Percentiles rank a stretch among this genome's conserved stretches.
phyloP scores from a whole-genome alignment of 345 rosid species.

The Acer saccharum region DNA sequence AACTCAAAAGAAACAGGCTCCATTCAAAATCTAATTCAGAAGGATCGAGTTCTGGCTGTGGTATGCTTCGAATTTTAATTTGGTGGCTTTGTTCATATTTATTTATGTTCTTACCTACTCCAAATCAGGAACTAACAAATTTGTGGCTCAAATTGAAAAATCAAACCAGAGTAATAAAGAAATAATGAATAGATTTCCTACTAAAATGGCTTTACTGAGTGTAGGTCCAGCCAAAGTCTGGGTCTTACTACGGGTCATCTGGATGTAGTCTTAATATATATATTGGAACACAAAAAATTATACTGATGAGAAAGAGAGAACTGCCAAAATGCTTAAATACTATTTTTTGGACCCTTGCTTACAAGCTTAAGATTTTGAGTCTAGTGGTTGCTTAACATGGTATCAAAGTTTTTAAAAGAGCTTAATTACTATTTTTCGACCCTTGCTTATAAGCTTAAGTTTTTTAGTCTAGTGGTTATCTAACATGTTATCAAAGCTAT shows the following conservation, averaged over 20 bases:
- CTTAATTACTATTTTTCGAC: neutral
- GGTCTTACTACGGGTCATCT: neutral
- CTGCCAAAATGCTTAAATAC: neutral
- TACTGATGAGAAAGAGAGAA: neutral
- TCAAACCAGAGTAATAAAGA: neutral
- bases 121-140: neutral
- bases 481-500: neutral
- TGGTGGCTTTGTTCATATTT: neutral
- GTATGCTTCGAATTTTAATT: conserved; percentile 37
- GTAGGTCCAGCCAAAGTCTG: neutral
- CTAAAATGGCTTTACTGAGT: neutral
- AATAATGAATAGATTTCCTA: neutral
- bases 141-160: neutral
- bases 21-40: conserved; percentile 78
- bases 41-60: conserved; percentile 84
- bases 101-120: neutral
- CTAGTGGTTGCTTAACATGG: neutral
- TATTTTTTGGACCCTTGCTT: neutral
- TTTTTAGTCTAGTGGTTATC: neutral
- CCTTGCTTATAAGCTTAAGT: neutral
- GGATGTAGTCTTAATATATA: too few relatives aligned
- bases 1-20: conserved; percentile 64
- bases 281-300: too few relatives aligned
- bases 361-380: neutral
- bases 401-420: neutral